phyloP scores from a whole-genome alignment of 2,329 filamentous ascomycete species.

The Penicillium sp. region DNA sequence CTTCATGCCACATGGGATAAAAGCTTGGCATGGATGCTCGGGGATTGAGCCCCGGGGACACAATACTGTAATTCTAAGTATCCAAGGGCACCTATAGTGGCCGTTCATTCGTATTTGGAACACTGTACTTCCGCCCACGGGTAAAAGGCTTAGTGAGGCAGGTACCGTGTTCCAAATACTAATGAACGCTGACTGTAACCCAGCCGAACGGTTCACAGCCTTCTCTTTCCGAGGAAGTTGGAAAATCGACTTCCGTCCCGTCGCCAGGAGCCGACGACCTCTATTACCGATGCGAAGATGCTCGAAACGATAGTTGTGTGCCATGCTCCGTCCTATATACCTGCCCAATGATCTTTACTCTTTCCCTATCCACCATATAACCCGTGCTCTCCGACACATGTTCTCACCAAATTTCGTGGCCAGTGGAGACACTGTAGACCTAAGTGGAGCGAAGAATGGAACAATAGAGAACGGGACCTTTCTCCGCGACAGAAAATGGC shows the following conservation, averaged over 20 bases:
- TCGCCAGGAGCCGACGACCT: neutral
- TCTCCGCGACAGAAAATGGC: neutral
- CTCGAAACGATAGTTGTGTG: neutral
- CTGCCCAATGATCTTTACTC: neutral
- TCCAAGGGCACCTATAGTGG: too few relatives aligned
- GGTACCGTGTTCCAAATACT: too few relatives aligned
- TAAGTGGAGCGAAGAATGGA: neutral
- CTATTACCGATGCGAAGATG: neutral
- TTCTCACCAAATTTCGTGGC: neutral
- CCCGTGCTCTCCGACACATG: neutral
- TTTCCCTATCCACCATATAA: neutral
- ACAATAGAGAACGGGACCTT: neutral
- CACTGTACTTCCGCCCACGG: too few relatives aligned
- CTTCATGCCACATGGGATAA: slow-evolving; percentile 2
- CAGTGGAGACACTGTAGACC: neutral
- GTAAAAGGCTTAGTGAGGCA: too few relatives aligned
- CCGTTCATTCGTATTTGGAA: too few relatives aligned
- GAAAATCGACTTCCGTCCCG: neutral
- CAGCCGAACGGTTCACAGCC: too few relatives aligned
- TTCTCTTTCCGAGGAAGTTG: neutral
- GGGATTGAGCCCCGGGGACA: too few relatives aligned
- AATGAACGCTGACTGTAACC: too few relatives aligned
- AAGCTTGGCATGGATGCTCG: neutral
- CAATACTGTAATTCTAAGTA: too few relatives aligned
- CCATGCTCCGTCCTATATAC: neutral